Conservation (phyloP, 2,329 filamentous ascomycete genomes). For the Elsinoe australis region DNA sequence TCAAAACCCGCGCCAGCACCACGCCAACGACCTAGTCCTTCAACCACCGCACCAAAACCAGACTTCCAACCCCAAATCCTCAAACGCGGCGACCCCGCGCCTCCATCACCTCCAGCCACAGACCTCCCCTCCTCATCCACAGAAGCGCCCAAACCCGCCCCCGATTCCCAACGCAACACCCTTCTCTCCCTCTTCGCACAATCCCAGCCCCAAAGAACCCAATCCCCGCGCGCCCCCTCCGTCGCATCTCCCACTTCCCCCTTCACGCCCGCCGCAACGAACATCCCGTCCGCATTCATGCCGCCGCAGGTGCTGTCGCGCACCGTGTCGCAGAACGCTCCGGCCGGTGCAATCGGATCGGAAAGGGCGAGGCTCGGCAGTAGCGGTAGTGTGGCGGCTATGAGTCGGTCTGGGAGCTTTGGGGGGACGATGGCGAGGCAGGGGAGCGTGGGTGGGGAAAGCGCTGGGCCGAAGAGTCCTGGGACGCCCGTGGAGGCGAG, state of each 20-base stretch:
- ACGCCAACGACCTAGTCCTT: conserved; percentile 15
- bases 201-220: conserved; percentile 10
- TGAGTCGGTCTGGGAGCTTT: conserved; percentile 17
- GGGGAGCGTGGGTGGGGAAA: background rate
- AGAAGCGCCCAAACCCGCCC: conserved; percentile 1
- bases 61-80: conserved; percentile 28
- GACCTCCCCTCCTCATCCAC: background rate
- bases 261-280: background rate
- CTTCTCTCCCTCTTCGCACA: conserved; percentile 21
- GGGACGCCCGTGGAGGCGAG: conserved; percentile 29
- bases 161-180: conserved; percentile 15
- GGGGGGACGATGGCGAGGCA: conserved; percentile 4
- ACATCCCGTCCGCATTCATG: background rate
- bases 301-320: conserved; percentile 22
- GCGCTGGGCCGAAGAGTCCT: conserved; percentile 20
- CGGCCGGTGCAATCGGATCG: conserved; percentile 18
- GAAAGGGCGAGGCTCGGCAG: conserved; percentile 23
- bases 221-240: conserved; percentile 3
- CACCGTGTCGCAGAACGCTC: conserved; percentile 21
- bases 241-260: conserved; percentile 3
- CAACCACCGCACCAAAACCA: conserved; percentile 21
- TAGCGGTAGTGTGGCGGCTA: background rate
- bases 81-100: conserved; percentile 21
- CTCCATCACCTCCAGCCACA: conserved; percentile 9
- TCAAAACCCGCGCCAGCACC: conserved; percentile 5